Conservation (phyloP, 2,329 filamentous ascomycete genomes). For the Alternaria consortialis region DNA sequence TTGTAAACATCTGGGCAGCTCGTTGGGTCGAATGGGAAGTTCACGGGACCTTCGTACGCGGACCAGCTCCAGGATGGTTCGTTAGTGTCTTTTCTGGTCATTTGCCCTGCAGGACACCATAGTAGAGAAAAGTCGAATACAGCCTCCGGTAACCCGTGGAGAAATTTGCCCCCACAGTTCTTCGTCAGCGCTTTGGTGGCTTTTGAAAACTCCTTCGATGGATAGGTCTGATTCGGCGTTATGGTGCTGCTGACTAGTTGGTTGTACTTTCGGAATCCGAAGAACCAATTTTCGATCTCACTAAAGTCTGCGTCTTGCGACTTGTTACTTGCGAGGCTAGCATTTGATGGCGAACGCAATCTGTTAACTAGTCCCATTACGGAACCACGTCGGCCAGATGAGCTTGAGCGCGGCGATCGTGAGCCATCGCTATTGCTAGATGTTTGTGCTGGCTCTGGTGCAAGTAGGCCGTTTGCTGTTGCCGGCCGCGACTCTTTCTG, state of each 20-base stretch:
- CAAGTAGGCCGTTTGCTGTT: slow-evolving; percentile 24
- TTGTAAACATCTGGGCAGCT: slow-evolving; percentile 41
- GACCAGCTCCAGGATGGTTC: slow-evolving; percentile 49
- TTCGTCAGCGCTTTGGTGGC: slow-evolving; percentile 37
- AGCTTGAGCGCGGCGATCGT: slow-evolving; percentile 33
- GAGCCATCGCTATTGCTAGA: slow-evolving; percentile 42
- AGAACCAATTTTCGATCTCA: slow-evolving; percentile 41
- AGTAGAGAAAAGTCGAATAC: slow-evolving; percentile 45
- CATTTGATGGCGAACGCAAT: slow-evolving; percentile 40
- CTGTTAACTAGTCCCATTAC: slow-evolving; percentile 36
- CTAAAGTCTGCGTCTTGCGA: slow-evolving; percentile 36
- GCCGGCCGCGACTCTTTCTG: slow-evolving; percentile 26
- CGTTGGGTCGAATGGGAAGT: slow-evolving; percentile 47
- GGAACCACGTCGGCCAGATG: slow-evolving; percentile 31
- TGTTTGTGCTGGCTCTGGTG: slow-evolving; percentile 26
- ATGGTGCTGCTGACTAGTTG: slow-evolving; percentile 37
- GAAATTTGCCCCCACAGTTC: slow-evolving; percentile 41
- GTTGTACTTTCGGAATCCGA: slow-evolving; percentile 44
- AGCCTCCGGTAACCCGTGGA: slow-evolving; percentile 44
- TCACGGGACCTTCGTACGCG: slow-evolving; percentile 36
- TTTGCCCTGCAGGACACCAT: slow-evolving; percentile 42
- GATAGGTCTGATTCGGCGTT: slow-evolving; percentile 22
- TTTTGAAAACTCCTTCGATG: slow-evolving; percentile 31
- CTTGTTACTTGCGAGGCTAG: slow-evolving; percentile 27
- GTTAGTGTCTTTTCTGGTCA: slow-evolving; percentile 20